Evolutionary conservation across 1,284 basidiomycete species (phyloP).

Genomic region (Ganoderma resinaceum): DNA sequence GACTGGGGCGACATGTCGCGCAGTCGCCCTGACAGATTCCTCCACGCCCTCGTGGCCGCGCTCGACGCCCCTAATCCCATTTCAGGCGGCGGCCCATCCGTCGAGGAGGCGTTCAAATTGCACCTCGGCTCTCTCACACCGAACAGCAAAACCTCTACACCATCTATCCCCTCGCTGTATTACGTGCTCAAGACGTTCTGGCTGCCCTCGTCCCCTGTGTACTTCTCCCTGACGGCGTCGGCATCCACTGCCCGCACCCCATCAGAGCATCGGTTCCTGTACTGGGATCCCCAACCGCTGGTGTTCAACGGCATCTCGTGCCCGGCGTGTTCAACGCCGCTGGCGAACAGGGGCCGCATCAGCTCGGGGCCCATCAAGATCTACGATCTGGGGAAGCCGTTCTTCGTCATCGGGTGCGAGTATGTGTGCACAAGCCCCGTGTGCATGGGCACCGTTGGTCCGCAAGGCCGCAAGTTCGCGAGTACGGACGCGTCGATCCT

Average conservation of each 20-base stretch:
- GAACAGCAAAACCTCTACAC: constrained; percentile 46
- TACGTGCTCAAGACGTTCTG: constrained; percentile 80
- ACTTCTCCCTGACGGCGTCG: constrained; percentile 77
- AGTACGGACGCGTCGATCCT: constrained; percentile 75
- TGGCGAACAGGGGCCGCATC: constrained; percentile 72
- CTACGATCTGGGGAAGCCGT: constrained; percentile 76
- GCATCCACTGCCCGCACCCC: constrained; percentile 67
- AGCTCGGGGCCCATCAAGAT: constrained; percentile 73
- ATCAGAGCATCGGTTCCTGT: constrained; percentile 75
- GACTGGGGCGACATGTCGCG: constrained; percentile 68
- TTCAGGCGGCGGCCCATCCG: constrained; percentile 59
- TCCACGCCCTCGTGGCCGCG: constrained; percentile 59
- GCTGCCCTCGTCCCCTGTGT: constrained; percentile 75
- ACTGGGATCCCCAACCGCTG: constrained; percentile 80
- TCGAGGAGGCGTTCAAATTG: constrained; percentile 76
- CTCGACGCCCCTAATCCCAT: constrained; percentile 64
- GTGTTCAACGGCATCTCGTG: constrained; percentile 80
- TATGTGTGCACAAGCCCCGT: constrained; percentile 65
- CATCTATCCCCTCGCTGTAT: constrained; percentile 69
- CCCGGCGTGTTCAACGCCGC: constrained; percentile 60
- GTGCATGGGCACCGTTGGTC: constrained; percentile 47
- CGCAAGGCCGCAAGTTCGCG: constrained; percentile 67
- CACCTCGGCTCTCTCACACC: constrained; percentile 68
- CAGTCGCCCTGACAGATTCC: constrained; percentile 59
- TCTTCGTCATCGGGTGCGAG: constrained; percentile 82